Conservation (phyloP, 495 filamentous ascomycete species). For the Penicillium ucsense region DNA sequence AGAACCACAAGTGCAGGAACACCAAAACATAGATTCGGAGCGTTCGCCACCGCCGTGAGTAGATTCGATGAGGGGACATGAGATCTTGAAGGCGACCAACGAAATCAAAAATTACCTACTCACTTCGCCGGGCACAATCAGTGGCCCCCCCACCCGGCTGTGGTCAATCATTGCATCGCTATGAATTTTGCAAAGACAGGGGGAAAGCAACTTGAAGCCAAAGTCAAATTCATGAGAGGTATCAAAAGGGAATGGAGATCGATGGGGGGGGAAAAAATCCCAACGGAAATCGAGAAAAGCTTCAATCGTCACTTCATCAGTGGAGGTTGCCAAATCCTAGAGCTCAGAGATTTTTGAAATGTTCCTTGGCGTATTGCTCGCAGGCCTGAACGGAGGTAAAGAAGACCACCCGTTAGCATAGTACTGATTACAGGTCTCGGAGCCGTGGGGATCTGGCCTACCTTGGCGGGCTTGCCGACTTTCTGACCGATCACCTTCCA, state of each 20-base stretch:
- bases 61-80: background rate
- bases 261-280: background rate
- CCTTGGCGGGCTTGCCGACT: slow-evolving; percentile 96
- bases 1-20: background rate
- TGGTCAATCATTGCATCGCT: slow-evolving; percentile 20
- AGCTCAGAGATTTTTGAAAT: slow-evolving; percentile 57
- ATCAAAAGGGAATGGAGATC: slow-evolving; percentile 2
- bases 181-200: slow-evolving; percentile 25
- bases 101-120: slow-evolving; percentile 16
- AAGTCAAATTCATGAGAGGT: slow-evolving; percentile 30
- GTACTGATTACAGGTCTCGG: background rate
- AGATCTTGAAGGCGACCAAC: slow-evolving; percentile 9
- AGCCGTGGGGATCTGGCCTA: slow-evolving; percentile 21
- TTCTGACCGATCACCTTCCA: slow-evolving; percentile 96
- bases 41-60: too few relatives aligned
- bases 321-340: slow-evolving; percentile 6
- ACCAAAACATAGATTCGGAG: background rate
- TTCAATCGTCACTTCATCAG: slow-evolving; percentile 33
- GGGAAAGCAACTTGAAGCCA: slow-evolving; percentile 3
- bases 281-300: slow-evolving; percentile 14
- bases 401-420: slow-evolving; percentile 1
- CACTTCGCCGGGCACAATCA: slow-evolving; percentile 21
- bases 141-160: slow-evolving; percentile 7
- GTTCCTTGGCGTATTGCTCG: slow-evolving; percentile 96
- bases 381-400: slow-evolving; percentile 55